phyloP scores from a whole-genome alignment of 2,329 filamentous ascomycete species.

The Dothistroma pini region DNA sequence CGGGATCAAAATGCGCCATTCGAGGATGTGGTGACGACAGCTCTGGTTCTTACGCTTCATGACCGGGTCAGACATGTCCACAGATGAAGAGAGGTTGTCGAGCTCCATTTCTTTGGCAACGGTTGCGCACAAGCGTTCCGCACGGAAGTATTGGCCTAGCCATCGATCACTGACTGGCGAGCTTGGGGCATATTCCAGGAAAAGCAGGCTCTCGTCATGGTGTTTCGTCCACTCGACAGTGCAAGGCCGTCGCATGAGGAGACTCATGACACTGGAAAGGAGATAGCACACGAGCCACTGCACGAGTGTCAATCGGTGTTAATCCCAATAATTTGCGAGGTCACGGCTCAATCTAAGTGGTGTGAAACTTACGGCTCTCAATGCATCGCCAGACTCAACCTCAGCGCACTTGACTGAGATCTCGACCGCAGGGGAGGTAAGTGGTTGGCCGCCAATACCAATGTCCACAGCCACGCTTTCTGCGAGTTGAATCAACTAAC shows the following conservation, averaged over 20 bases:
- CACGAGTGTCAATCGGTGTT: not conserved
- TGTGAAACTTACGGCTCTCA: not conserved
- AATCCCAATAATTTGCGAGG: not conserved
- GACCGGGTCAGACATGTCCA: constrained; percentile 22
- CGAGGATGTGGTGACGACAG: constrained; percentile 24
- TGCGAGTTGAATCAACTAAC: constrained; percentile 66
- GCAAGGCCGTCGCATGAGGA: constrained; percentile 16
- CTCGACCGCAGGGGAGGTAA: not conserved
- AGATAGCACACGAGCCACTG: constrained; percentile 22
- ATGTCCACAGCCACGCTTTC: constrained; percentile 76
- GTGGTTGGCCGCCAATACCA: constrained; percentile 56
- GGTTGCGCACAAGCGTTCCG: constrained; percentile 25
- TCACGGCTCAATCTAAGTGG: constrained; percentile 8
- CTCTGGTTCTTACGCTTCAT: constrained; percentile 20
- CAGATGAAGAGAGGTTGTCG: constrained; percentile 9
- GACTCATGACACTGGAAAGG: constrained; percentile 12
- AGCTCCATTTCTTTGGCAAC: constrained; percentile 24
- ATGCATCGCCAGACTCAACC: constrained; percentile 4
- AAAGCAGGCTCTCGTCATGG: constrained; percentile 23
- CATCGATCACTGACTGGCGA: constrained; percentile 18
- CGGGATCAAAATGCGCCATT: constrained; percentile 27
- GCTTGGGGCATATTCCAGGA: constrained; percentile 19
- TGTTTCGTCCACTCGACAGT: constrained; percentile 19
- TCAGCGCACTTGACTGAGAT: not conserved
- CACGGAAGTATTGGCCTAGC: constrained; percentile 27